phyloP scores from a whole-genome alignment of 352 stramenopile genomes.

The Phytophthora sp. region DNA sequence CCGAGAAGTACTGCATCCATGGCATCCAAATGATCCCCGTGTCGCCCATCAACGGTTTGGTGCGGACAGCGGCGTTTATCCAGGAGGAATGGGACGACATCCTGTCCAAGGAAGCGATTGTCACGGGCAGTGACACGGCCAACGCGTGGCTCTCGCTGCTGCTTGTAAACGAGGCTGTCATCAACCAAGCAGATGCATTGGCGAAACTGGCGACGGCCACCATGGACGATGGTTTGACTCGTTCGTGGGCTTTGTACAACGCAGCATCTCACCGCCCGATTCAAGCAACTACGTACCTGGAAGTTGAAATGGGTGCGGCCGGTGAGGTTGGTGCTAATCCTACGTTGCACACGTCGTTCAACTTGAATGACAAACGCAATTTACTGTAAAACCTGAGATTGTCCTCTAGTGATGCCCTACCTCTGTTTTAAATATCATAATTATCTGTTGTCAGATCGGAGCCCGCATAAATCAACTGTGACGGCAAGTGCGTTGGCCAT shows the following conservation, averaged over 20 bases:
- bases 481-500: no score
- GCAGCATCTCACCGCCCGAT: conserved; percentile 12
- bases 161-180: conserved; percentile 39
- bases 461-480: no score
- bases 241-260: conserved; percentile 33
- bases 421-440: no score
- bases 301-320: conserved; percentile 11
- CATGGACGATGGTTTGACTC: conserved; percentile 56
- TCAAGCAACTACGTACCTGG: conserved; percentile 4
- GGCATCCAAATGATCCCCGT: conserved; percentile 86
- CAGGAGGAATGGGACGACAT: conserved; percentile 12
- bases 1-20: conserved; percentile 79
- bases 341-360: not conserved
- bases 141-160: conserved; percentile 5
- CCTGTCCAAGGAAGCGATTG: conserved; percentile 5
- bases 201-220: conserved; percentile 14
- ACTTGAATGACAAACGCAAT: not conserved
- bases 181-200: conserved; percentile 53
- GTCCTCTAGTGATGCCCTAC: no score
- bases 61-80: not conserved
- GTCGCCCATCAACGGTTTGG: conserved; percentile 26
- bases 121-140: not conserved
- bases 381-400: no score
- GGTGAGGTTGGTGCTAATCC: not conserved
- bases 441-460: no score